Evolutionary conservation across 352 stramenopile species (phyloP).

Genomic region (Phytopythium oedochilum): DNA sequence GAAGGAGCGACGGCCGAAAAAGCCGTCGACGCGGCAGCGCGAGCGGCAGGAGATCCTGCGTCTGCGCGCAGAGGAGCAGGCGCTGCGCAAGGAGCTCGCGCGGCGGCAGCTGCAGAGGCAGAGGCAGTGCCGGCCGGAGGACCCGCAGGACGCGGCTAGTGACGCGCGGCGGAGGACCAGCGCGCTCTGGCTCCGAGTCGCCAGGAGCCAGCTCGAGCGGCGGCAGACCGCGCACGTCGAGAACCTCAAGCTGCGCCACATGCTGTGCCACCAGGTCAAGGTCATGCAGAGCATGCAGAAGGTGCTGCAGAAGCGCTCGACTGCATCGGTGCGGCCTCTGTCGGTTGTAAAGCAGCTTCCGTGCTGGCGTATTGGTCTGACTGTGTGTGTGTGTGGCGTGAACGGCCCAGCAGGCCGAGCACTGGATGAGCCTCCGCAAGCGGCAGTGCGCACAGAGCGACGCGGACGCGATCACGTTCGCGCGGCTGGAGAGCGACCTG

Average conservation of each 20-base stretch:
- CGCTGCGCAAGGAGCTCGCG: background rate
- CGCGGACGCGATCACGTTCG: background rate
- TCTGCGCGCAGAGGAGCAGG: slow-evolving; percentile 2
- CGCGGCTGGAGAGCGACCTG: slow-evolving; percentile 1
- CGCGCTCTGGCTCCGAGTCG: slow-evolving; percentile 15
- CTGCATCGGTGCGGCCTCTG: background rate
- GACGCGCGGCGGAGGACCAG: background rate
- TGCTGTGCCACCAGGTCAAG: slow-evolving; percentile 18
- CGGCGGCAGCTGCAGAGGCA: background rate
- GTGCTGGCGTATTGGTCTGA: background rate
- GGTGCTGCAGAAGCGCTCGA: slow-evolving; percentile 18
- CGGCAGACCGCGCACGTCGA: slow-evolving; percentile 18
- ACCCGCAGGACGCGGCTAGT: background rate
- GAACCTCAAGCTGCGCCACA: slow-evolving; percentile 18
- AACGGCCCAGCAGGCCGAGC: no score
- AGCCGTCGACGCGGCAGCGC: background rate
- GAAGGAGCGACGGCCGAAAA: background rate
- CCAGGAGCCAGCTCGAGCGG: slow-evolving; percentile 14
- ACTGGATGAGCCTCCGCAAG: slow-evolving; percentile 6
- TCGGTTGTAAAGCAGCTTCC: no score
- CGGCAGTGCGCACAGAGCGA: background rate
- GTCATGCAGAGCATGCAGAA: slow-evolving; percentile 16
- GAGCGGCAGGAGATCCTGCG: slow-evolving; percentile 5
- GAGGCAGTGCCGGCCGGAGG: background rate
- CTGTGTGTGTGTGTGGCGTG: no score